Conservation (phyloP, 768 basidiomycete species). For the Gymnopilus junonius region DNA sequence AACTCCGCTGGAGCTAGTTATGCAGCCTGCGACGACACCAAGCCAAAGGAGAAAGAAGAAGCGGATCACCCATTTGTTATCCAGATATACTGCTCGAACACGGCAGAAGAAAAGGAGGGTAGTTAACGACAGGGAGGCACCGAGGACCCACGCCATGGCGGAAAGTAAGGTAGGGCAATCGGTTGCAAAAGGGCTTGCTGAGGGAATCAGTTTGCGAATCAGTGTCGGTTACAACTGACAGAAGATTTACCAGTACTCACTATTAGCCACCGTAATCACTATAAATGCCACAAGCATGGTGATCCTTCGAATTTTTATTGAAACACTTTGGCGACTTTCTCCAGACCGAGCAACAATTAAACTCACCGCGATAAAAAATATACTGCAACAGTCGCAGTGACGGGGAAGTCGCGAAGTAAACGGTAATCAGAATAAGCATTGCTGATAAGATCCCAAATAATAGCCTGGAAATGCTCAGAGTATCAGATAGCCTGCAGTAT, state of each 20-base stretch:
- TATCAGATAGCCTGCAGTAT: not conserved
- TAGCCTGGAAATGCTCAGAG: not conserved
- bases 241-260: not conserved
- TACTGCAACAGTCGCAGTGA: not conserved
- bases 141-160: not conserved
- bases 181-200: not conserved
- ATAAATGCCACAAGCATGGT: not conserved
- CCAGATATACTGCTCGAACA: slow-evolving; percentile 25
- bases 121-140: slow-evolving; percentile 11
- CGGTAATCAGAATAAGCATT: slow-evolving; percentile 1
- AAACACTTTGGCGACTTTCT: not conserved
- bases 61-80: slow-evolving; percentile 16
- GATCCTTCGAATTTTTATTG: not conserved
- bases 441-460: slow-evolving; percentile 9
- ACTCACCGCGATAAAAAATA: slow-evolving; percentile 8
- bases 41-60: slow-evolving; percentile 35
- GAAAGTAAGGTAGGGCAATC: not conserved
- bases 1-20: not conserved
- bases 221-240: not conserved
- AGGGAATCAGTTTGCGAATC: not conserved
- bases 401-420: not conserved
- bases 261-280: not conserved
- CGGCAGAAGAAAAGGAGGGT: slow-evolving; percentile 34
- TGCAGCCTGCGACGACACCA: slow-evolving; percentile 20
- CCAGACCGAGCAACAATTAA: not conserved